Evolutionary conservation across 2,329 filamentous ascomycete species (phyloP).

Genomic region (Ophiostoma quercus): DNA sequence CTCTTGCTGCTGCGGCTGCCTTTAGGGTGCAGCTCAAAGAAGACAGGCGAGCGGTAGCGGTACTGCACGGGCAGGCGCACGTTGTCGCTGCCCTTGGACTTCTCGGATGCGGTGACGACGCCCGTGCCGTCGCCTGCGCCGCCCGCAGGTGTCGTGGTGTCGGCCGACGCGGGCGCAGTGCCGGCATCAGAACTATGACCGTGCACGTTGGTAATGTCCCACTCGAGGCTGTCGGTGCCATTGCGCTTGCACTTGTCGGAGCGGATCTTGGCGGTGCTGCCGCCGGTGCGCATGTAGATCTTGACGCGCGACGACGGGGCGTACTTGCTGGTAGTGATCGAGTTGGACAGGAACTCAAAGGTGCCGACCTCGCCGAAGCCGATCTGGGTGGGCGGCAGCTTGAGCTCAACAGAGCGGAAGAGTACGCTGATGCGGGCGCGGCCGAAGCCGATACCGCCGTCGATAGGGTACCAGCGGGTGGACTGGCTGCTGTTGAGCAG

Average conservation of each 20-base stretch:
- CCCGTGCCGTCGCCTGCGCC: slow-evolving; percentile 31
- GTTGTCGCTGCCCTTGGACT: slow-evolving; percentile 33
- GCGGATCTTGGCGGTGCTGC: slow-evolving; percentile 67
- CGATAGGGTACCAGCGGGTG: slow-evolving; percentile 92
- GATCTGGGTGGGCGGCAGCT: slow-evolving; percentile 75
- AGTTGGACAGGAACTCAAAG: slow-evolving; percentile 75
- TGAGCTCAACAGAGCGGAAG: slow-evolving; percentile 83
- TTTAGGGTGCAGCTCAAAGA: slow-evolving; percentile 74
- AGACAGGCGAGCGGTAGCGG: slow-evolving; percentile 81
- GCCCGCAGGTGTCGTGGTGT: background rate
- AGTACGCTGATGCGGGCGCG: slow-evolving; percentile 82
- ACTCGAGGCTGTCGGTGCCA: slow-evolving; percentile 48
- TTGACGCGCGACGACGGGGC: slow-evolving; percentile 62
- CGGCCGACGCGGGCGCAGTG: background rate
- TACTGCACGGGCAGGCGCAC: slow-evolving; percentile 81
- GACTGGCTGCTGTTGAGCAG: slow-evolving; percentile 79
- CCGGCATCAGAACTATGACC: background rate
- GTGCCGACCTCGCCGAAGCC: slow-evolving; percentile 89
- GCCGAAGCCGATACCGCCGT: slow-evolving; percentile 89
- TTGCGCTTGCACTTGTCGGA: slow-evolving; percentile 57
- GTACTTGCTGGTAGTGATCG: slow-evolving; percentile 61
- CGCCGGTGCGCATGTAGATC: slow-evolving; percentile 75
- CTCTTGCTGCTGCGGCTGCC: slow-evolving; percentile 64
- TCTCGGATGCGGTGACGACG: slow-evolving; percentile 32
- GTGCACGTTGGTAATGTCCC: slow-evolving; percentile 39